Percentiles rank a stretch among this genome's conserved stretches.
Conservation (phyloP, 768 basidiomycete genomes). For the Hygrophoropsis aurantiaca region DNA sequence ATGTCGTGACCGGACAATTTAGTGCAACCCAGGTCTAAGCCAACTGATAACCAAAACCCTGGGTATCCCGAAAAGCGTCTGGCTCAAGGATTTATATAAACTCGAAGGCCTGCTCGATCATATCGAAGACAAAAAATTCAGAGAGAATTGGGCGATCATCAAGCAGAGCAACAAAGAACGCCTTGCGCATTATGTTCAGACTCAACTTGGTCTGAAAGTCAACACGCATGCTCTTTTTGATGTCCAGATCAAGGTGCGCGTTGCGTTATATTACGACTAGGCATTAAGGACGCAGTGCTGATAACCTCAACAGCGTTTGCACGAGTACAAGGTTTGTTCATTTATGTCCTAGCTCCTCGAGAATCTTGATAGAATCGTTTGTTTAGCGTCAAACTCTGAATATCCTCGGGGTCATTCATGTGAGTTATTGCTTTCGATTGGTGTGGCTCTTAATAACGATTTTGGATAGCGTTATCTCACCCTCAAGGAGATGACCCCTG, state of each 20-base stretch:
- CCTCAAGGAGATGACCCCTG: conserved; percentile 77
- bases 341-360: neutral
- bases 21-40: conserved; percentile 88
- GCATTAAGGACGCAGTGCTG: conserved; percentile 1
- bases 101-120: conserved; percentile 76
- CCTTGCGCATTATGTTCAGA: conserved; percentile 73
- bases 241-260: conserved; percentile 79
- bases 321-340: conserved; percentile 79
- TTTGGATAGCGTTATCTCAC: conserved; percentile 69
- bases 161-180: conserved; percentile 92
- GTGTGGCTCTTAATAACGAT: conserved; percentile 2
- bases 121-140: conserved; percentile 74
- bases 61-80: conserved; percentile 67
- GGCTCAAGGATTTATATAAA: conserved; percentile 82
- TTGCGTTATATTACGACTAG: neutral
- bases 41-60: conserved; percentile 83
- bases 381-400: conserved; percentile 88
- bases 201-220: conserved; percentile 66
- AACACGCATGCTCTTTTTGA: conserved; percentile 84
- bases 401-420: conserved; percentile 86
- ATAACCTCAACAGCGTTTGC: conserved; percentile 60
- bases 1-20: conserved; percentile 12
- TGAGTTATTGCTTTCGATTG: conserved; percentile 32
- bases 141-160: conserved; percentile 76
- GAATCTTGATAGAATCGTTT: neutral